These are phyloP conservation scores for Cryphonectria nitschkei DNA, from an alignment of 2,329 filamentous ascomycete genomes.

Conservation along the genomic window DNA sequence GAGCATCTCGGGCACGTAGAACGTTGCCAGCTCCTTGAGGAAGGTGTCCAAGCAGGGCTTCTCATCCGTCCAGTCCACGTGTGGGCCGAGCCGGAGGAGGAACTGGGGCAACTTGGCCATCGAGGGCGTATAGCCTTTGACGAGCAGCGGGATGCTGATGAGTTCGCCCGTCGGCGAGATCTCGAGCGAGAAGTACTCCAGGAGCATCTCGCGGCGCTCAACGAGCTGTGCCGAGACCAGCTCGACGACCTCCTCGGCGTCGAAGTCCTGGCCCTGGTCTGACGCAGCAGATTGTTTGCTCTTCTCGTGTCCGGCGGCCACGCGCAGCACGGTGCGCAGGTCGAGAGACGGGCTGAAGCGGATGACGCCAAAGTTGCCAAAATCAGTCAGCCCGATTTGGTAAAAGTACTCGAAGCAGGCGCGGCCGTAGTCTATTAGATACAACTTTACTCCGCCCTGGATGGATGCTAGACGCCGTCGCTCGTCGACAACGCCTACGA, in stretches of 20 bases:
- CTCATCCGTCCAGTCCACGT: slow-evolving; percentile 85
- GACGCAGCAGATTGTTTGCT: slow-evolving; percentile 38
- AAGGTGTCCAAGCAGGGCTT: slow-evolving; percentile 85
- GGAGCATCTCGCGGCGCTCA: slow-evolving; percentile 79
- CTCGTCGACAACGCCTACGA: slow-evolving; percentile 91
- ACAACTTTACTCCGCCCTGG: slow-evolving; percentile 89
- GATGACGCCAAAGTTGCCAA: slow-evolving; percentile 90
- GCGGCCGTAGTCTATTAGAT: slow-evolving; percentile 90
- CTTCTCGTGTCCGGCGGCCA: slow-evolving; percentile 75
- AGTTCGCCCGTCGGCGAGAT: slow-evolving; percentile 79
- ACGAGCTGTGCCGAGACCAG: slow-evolving; percentile 71
- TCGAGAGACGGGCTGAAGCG: slow-evolving; percentile 76
- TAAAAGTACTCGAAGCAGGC: slow-evolving; percentile 91
- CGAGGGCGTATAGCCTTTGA: slow-evolving; percentile 87
- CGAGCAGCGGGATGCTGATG: slow-evolving; percentile 76
- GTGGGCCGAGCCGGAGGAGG: slow-evolving; percentile 82
- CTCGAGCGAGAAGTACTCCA: slow-evolving; percentile 89
- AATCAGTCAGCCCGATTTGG: slow-evolving; percentile 91
- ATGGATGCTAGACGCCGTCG: slow-evolving; percentile 86
- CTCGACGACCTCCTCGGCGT: slow-evolving; percentile 68
- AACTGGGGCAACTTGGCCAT: slow-evolving; percentile 88
- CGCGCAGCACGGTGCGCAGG: slow-evolving; percentile 69
- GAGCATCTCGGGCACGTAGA: slow-evolving; percentile 87
- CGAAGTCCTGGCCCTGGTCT: slow-evolving; percentile 58
- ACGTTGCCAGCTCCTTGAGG: slow-evolving; percentile 81